phyloP scores from a whole-genome alignment of 148 eudicot species.

The Silene latifolia region DNA sequence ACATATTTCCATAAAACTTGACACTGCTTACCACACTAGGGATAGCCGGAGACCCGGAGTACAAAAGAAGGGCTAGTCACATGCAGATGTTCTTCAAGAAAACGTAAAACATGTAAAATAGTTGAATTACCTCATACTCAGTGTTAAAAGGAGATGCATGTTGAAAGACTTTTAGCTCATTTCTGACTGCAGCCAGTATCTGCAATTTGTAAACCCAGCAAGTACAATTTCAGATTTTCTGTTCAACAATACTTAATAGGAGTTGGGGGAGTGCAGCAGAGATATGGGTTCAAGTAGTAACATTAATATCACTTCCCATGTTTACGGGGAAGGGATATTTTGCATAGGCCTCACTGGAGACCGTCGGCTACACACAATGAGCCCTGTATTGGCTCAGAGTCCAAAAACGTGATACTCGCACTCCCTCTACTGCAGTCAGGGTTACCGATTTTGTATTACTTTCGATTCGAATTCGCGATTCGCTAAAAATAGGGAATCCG shows the following conservation, averaged over 20 bases:
- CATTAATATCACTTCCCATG: too few relatives aligned
- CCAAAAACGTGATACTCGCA: not conserved
- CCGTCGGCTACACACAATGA: not conserved
- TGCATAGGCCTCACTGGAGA: not conserved
- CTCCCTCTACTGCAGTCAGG: not conserved
- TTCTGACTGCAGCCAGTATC: conserved; percentile 91
- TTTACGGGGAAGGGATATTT: not conserved
- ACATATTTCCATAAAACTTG: not conserved
- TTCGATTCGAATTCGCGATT: too few relatives aligned
- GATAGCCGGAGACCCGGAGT: not conserved
- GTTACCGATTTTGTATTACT: too few relatives aligned
- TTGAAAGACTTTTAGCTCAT: conserved; percentile 60
- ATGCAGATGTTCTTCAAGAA: not conserved
- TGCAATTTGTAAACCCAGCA: conserved; percentile 30
- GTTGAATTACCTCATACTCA: conserved; percentile 72
- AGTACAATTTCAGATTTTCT: not conserved
- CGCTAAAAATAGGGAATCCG: too few relatives aligned
- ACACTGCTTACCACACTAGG: not conserved
- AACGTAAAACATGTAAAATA: not conserved
- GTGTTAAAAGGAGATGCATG: conserved; percentile 73
- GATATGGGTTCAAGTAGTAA: not conserved
- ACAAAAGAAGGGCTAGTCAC: not conserved
- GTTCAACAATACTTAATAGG: not conserved
- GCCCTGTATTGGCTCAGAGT: not conserved
- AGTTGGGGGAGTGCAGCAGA: not conserved